Evolutionary conservation across 371 early-diverging fungal genomes (phyloP).

Genomic region (Mycotypha africana): DNA sequence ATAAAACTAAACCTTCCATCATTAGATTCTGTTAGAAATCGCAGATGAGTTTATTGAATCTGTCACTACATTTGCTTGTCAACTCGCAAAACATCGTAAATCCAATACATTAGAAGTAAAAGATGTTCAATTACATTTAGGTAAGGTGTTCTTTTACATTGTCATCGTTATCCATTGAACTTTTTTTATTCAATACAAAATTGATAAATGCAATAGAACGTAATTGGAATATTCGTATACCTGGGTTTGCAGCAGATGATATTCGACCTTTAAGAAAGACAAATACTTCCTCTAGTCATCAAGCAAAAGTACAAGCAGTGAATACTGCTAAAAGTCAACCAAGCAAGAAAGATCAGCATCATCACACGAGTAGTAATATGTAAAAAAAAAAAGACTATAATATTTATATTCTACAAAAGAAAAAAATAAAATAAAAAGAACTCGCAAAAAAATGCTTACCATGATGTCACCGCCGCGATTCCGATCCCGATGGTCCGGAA

Average conservation of each 20-base stretch:
- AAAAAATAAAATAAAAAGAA: too few relatives aligned
- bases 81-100: slow-evolving; percentile 87
- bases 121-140: slow-evolving; percentile 88
- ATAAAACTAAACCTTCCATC: background rate
- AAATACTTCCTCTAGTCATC: slow-evolving; percentile 56
- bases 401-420: background rate
- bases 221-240: slow-evolving; percentile 92
- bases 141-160: too few relatives aligned
- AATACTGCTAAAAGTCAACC: slow-evolving; percentile 45
- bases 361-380: background rate
- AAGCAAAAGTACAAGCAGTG: slow-evolving; percentile 65
- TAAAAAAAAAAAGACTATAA: background rate
- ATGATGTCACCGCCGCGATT: too few relatives aligned
- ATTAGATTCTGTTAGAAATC: slow-evolving; percentile 76
- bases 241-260: slow-evolving; percentile 84
- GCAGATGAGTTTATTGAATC: slow-evolving; percentile 93
- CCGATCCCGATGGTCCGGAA: too few relatives aligned
- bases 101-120: slow-evolving; percentile 81
- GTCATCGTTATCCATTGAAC: too few relatives aligned
- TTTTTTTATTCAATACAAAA: too few relatives aligned
- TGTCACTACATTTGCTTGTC: slow-evolving; percentile 79
- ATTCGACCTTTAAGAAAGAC: slow-evolving; percentile 72
- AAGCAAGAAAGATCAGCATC: slow-evolving; percentile 4
- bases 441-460: too few relatives aligned
- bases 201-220: slow-evolving; percentile 67